phyloP scores from a whole-genome alignment of 768 basidiomycete genomes.

The Tricholoma flavovirens region DNA sequence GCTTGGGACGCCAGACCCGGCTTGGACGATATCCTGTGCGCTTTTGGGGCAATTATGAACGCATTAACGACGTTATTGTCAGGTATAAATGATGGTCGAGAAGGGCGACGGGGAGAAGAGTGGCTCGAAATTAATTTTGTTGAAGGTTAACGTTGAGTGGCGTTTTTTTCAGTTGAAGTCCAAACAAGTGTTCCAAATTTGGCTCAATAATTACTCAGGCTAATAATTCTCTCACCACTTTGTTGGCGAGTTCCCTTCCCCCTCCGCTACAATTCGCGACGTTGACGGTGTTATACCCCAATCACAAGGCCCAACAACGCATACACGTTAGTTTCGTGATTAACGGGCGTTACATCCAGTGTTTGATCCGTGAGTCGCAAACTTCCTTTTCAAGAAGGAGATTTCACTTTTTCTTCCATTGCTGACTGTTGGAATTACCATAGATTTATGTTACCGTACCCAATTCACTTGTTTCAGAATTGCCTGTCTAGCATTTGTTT shows the following conservation, averaged over 20 bases:
- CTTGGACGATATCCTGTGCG: not conserved
- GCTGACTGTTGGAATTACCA: not conserved
- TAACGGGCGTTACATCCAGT: not conserved
- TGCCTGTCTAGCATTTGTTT: not conserved
- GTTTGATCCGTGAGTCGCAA: not conserved
- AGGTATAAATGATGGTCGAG: not conserved
- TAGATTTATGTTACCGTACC: not conserved
- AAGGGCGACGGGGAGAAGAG: not conserved
- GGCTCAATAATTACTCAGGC: too few species aligned
- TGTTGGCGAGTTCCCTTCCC: too few species aligned
- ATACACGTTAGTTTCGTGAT: not conserved
- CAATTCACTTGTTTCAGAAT: not conserved
- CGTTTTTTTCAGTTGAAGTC: too few species aligned
- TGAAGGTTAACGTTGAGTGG: not conserved
- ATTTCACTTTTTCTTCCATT: not conserved
- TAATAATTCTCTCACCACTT: constrained; percentile 3
- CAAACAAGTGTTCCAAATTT: constrained; percentile 1
- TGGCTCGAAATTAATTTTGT: not conserved
- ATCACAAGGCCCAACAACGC: not conserved
- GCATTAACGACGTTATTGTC: not conserved
- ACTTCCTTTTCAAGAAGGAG: not conserved
- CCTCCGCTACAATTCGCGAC: not conserved
- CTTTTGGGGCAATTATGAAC: not conserved
- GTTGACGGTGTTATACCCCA: not conserved
- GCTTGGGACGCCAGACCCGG: too few species aligned